Percentiles rank a stretch among this genome's conserved stretches.
Conservation (phyloP, 2,329 filamentous ascomycete genomes). For the Cladosporium oxysporum region DNA sequence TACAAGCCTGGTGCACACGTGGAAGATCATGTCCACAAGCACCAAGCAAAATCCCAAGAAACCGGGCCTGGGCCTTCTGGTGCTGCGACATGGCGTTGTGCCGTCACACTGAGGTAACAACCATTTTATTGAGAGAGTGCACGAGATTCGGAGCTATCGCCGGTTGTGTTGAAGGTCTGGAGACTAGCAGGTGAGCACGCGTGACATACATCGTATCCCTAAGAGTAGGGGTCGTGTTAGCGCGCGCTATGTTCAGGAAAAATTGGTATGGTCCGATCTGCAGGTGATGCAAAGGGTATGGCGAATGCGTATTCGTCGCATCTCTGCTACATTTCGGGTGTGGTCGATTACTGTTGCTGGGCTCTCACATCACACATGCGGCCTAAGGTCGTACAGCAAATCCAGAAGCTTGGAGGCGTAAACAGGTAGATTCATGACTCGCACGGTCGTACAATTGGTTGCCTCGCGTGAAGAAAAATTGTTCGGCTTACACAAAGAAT, state of each 20-base stretch:
- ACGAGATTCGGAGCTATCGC: neutral
- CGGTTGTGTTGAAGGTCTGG: neutral
- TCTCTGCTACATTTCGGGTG: neutral
- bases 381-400: neutral
- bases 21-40: neutral
- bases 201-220: neutral
- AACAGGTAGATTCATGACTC: neutral
- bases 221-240: neutral
- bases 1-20: neutral
- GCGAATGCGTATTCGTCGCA: neutral
- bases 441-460: neutral
- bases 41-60: neutral
- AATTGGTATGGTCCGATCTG: neutral
- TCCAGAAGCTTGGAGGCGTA: neutral
- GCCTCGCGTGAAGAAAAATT: neutral
- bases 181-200: neutral
- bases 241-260: neutral
- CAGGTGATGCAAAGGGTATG: neutral
- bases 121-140: neutral
- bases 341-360: neutral
- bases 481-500: neutral
- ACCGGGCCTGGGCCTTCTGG: neutral
- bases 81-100: neutral
- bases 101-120: neutral
- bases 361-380: neutral